Evolutionary conservation across 208 protist species (phyloP), one percentile per base, ranked within the genome.

Genomic region (Jaenimonas drosophilae): DNA sequence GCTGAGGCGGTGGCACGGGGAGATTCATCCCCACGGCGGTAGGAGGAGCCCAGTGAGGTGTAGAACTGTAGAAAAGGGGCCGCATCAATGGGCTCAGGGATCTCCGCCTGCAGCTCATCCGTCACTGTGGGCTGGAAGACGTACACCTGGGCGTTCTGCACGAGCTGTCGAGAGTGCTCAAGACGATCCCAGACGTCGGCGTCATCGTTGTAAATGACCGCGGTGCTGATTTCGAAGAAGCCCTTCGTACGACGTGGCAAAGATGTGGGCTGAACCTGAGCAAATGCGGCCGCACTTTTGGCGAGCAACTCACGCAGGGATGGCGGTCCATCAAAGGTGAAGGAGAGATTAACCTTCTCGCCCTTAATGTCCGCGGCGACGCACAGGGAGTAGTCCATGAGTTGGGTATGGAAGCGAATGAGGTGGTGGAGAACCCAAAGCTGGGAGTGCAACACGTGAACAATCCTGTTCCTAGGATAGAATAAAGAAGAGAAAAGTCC

Each of bases 121-220:
- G 53, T 9, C 1, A 56, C 41, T 33, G 65, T 54, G 7, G 66
- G 57, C 40, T 80, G 78, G 31, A 91, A 85, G 1, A 84, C 27
- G 46, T 91, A 91, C 33, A 88, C 45, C 38, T 91, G 83, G 27
- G 64, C 67, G 54, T 66, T 68, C 43, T 64, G 62, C 14, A 66
- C 37, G 4, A 86, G 43, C 55, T 84, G 72, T 17, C 53, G 55
- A 0, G 58, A 45, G 34, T 49, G 48, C 43, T 81, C 66, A 6
- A 90, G 52, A 5, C 59, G 37, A 7, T 76, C 61, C 81, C 81
- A 90, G n/a, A 45, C 57, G 36, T 55, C 53, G 5, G 29, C 24
- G 0, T 40, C 58, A 50, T 77, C 67, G 45, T 77, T 64, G 47
- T 70, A 86, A 12, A 86, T 54, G 46, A 77, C 67, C 5, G 59